Conservation (phyloP, 2,329 filamentous ascomycete genomes). For the Zymoseptoria brevis region DNA sequence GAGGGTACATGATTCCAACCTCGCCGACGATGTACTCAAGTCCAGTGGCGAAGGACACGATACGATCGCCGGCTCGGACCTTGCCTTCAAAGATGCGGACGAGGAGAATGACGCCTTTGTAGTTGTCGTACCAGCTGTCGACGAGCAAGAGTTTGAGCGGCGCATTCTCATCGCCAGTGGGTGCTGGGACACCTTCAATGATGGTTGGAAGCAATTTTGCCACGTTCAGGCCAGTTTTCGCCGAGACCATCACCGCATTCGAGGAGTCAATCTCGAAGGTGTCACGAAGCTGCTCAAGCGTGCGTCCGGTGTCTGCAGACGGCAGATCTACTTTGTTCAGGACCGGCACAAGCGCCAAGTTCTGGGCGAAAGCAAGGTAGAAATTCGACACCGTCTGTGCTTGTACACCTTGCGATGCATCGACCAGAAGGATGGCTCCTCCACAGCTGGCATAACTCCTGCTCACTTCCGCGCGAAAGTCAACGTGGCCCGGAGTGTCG, state of each 20-base stretch:
- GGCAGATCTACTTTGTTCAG: slow-evolving; percentile 95
- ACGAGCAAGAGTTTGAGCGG: slow-evolving; percentile 81
- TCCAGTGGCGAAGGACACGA: slow-evolving; percentile 83
- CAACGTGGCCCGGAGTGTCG: slow-evolving; percentile 94
- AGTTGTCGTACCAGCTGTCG: slow-evolving; percentile 97
- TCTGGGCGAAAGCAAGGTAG: slow-evolving; percentile 91
- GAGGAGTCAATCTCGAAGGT: slow-evolving; percentile 81
- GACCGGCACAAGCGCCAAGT: slow-evolving; percentile 76
- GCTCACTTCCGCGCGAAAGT: slow-evolving; percentile 93
- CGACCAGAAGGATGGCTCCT: slow-evolving; percentile 83
- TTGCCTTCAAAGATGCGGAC: slow-evolving; percentile 87
- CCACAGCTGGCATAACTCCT: slow-evolving; percentile 94
- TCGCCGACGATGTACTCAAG: slow-evolving; percentile 90
- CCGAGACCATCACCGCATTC: slow-evolving; percentile 71
- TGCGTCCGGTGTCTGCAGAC: slow-evolving; percentile 77
- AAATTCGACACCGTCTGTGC: slow-evolving; percentile 98
- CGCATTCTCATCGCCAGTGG: slow-evolving; percentile 62
- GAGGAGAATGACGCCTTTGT: slow-evolving; percentile 84
- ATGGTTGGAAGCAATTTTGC: slow-evolving; percentile 74
- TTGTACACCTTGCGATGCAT: slow-evolving; percentile 93
- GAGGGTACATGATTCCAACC: slow-evolving; percentile 92
- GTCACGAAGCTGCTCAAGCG: slow-evolving; percentile 74
- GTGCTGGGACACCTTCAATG: slow-evolving; percentile 75
- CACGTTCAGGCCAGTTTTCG: slow-evolving; percentile 89
- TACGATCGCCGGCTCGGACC: slow-evolving; percentile 70